Evolutionary conservation across 352 stramenopile genomes (phyloP), one percentile per base, ranked within the genome.

Genomic region (Globisporangium recalcitrans): DNA sequence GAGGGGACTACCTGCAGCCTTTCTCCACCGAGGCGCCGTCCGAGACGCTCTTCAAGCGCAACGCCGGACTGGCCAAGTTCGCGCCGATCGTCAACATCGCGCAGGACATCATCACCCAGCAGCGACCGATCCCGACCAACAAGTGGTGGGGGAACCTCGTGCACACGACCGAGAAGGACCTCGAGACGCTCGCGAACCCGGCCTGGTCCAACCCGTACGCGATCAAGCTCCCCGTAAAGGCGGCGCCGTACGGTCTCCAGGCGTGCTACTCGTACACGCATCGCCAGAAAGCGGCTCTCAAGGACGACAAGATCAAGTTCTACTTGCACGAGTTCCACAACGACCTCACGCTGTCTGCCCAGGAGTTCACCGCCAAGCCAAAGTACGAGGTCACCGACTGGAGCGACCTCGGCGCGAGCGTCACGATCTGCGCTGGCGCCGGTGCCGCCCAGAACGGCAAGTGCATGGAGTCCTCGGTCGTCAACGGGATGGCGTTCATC

Each of bases 81-180:
- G 76, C 78, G 22, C 80, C 80, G 3, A 76, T 86, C 66, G 71
- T 88, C 38, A 88, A 90, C 65, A 70, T 88, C 52, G 78, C 73
- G 19, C 3, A 70, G 31, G 74, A 87, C 31, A 60, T 80, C 22
- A 63, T 88, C 21, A 63, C 71, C 16, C 46, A 81, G 49, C 63
- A 62, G 29, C 62, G 62, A 5, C 57, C 83, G 1, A 85, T 93
- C 60, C 84, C 84, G 54, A 93, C 81, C 21, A 93, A 93, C 70
- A 76, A 89, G 58, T 93, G 84, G 84, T 93, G 84, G 84, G 80
- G 74, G 21, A 93, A 91, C 63, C 58, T 90, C 46, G 88, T 93
- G 49, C 72, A 84, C 68, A 74, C 74, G 13, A 81, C 68, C 1
- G 69, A 59, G 27, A 65, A 72, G 9, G 78, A 78, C 27, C 69